A percentile compares a stretch with the other conserved stretches of the same genome.
Conservation (phyloP, 2,329 filamentous ascomycete species). For the Lachnellula cervina region DNA sequence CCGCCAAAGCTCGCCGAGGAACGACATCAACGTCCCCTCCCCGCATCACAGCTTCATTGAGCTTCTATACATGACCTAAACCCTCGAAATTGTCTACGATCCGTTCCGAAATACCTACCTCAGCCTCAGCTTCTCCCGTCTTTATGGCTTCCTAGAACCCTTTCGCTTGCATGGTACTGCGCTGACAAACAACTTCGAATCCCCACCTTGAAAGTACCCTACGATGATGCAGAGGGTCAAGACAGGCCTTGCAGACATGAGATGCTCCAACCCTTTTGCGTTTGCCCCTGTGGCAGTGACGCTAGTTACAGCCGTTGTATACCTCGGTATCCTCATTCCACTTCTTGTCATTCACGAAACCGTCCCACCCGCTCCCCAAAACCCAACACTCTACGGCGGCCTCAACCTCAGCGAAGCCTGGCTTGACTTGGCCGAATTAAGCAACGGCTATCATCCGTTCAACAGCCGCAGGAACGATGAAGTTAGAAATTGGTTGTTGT, state of each 20-base stretch:
- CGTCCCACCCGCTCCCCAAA: slow-evolving; percentile 61
- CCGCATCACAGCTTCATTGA: too few relatives aligned
- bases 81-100: background rate
- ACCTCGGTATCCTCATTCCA: slow-evolving; percentile 70
- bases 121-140: background rate
- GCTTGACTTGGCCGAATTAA: slow-evolving; percentile 74
- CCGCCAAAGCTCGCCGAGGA: too few relatives aligned
- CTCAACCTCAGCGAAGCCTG: slow-evolving; percentile 83
- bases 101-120: background rate
- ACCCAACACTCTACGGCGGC: slow-evolving; percentile 51
- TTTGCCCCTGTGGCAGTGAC: slow-evolving; percentile 81
- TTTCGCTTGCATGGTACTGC: background rate
- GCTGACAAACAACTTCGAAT: background rate
- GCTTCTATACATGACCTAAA: background rate
- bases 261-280: slow-evolving; percentile 53
- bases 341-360: slow-evolving; percentile 70
- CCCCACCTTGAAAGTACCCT: background rate
- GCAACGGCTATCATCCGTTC: slow-evolving; percentile 75
- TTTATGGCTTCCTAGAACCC: background rate
- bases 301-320: slow-evolving; percentile 69
- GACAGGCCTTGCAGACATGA: slow-evolving; percentile 19
- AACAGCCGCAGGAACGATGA: slow-evolving; percentile 80
- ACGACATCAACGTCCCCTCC: too few relatives aligned
- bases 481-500: slow-evolving; percentile 70
- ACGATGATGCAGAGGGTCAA: background rate